Evolutionary conservation across 257 asterid species (phyloP), one percentile per base, ranked within the genome.

Genomic region (Przewalskia tangutica): DNA sequence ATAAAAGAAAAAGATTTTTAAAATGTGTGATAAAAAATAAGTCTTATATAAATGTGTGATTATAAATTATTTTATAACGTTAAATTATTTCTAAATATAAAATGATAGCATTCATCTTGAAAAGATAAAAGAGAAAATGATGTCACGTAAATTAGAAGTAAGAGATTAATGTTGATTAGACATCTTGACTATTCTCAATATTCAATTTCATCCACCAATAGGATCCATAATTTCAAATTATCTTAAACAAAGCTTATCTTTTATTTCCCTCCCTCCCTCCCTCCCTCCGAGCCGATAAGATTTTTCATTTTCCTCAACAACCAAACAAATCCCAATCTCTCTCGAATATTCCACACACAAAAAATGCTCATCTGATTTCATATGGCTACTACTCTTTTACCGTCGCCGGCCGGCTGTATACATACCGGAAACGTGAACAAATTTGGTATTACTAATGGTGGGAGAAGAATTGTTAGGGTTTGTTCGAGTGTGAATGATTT

Each of bases 401-500:
- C 88, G 77, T 85, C 90, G n/a, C 86, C 89, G 82, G 88, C 79
- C 77, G 70, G 84, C 10, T 44, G 70, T 7, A 5, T 46, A 40
- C 10, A 27, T 23, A 4, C 23, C 84, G 85, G 12, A 51, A 68
- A n/a, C 14, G 50, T 27, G 51, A 73, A 76, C 23, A 77, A 23
- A 44, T 7, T 55, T 14, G 59, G 23, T 2, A 12, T 81, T 11
- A 65, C 50, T 7, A 87, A 23, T 53, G 59, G 59, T 53, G 59
- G 75, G 7, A 66, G 75, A 86, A 86, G 65, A 88, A 91, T 58
- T 97, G 71, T 92, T 65, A 83, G 81, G 50, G 89, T 88, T 46
- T 83, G 88, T 75, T 85, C 90, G 42, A 84, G 89, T 32, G 88
- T 92, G 27, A 90, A 85, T 87, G 90, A 88, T 86, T 87, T 92